Evolutionary conservation across 2,329 filamentous ascomycete genomes (phyloP).

Genomic region (Thermothelomyces thermophilus): DNA sequence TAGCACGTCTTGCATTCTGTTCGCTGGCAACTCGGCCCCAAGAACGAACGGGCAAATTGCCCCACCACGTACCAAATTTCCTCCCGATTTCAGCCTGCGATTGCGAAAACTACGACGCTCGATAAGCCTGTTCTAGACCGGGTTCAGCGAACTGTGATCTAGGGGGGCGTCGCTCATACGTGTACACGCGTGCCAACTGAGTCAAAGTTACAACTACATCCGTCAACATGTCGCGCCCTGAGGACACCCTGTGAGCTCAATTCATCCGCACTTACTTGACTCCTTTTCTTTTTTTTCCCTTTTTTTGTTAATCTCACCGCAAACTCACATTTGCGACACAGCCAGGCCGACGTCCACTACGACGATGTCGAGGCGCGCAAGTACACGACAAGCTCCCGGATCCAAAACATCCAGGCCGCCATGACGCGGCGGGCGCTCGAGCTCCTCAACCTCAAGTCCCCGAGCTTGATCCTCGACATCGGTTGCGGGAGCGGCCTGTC

Average conservation of each 20-base stretch:
- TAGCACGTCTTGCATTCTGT: too few relatives aligned
- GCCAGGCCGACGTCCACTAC: slow-evolving; percentile 95
- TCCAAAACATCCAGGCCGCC: slow-evolving; percentile 86
- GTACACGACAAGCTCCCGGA: slow-evolving; percentile 94
- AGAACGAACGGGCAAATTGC: neutral
- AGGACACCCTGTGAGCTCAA: slow-evolving; percentile 73
- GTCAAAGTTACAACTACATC: neutral
- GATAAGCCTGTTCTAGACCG: neutral
- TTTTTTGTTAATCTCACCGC: slow-evolving; percentile 11
- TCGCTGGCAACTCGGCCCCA: too few relatives aligned
- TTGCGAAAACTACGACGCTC: neutral
- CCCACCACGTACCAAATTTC: slow-evolving; percentile 6
- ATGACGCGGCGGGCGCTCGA: slow-evolving; percentile 94
- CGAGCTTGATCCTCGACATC: slow-evolving; percentile 90
- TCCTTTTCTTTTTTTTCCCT: too few relatives aligned
- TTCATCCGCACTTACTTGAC: too few relatives aligned
- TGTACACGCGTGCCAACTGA: neutral
- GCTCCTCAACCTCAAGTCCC: slow-evolving; percentile 71
- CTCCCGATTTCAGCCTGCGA: neutral
- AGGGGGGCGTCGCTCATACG: neutral
- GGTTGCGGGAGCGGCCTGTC: slow-evolving; percentile 93
- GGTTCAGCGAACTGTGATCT: neutral
- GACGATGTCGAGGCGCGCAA: slow-evolving; percentile 92
- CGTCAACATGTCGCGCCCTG: slow-evolving; percentile 83
- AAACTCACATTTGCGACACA: slow-evolving; percentile 40